Conservation (phyloP, 2,329 filamentous ascomycete genomes). For the Trichoderma cornu-damae region DNA sequence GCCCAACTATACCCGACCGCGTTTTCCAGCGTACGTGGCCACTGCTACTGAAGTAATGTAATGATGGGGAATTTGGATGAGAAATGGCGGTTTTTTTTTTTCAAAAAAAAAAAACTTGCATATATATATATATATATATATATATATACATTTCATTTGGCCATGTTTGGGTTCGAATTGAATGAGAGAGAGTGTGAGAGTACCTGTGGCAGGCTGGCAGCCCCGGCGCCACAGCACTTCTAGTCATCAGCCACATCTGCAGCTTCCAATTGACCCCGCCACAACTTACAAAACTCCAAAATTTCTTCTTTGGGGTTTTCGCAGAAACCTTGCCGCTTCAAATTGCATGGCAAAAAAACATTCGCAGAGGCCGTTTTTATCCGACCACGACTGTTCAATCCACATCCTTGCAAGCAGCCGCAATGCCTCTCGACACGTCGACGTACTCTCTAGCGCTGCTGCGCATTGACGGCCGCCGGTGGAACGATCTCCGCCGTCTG, state of each 20-base stretch:
- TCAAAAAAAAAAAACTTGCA: neutral
- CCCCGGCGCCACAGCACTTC: neutral
- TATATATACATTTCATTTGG: too few relatives aligned
- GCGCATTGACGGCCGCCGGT: conserved; percentile 78
- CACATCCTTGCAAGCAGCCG: neutral
- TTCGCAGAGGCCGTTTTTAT: too few relatives aligned
- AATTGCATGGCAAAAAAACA: neutral
- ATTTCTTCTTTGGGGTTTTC: conserved; percentile 10
- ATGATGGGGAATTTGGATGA: neutral
- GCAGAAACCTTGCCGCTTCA: neutral
- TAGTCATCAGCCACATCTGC: conserved; percentile 14
- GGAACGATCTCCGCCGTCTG: conserved; percentile 92
- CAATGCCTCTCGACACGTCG: conserved; percentile 91
- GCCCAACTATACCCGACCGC: conserved; percentile 12
- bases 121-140: too few relatives aligned
- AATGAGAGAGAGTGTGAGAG: too few relatives aligned
- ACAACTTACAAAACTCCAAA: conserved; percentile 15
- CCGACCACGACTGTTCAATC: neutral
- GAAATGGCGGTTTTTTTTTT: neutral
- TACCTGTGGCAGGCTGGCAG: too few relatives aligned
- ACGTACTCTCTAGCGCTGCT: conserved; percentile 83
- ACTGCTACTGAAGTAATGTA: neutral
- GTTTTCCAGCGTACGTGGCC: neutral
- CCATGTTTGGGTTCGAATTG: too few relatives aligned
- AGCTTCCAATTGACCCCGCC: conserved; percentile 13